Conservation (phyloP, 2,329 filamentous ascomycete genomes). For the Talaromyces albobiverticillius region DNA sequence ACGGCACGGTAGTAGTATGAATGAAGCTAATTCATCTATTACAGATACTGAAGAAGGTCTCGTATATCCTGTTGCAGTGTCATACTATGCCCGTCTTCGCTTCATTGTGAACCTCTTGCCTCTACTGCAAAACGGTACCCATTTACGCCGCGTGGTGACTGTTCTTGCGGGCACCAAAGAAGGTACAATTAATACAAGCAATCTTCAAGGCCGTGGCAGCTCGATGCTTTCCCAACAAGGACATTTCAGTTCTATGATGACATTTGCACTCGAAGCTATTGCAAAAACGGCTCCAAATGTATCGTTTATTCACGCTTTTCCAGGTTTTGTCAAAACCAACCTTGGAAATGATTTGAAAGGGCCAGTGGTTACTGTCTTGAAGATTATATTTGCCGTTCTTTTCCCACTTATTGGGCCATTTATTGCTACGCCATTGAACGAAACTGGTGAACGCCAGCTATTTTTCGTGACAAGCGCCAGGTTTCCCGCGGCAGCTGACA, state of each 20-base stretch:
- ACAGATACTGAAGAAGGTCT: constrained; percentile 59
- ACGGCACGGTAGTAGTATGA: background rate
- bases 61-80: constrained; percentile 50
- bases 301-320: constrained; percentile 49
- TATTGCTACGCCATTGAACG: background rate
- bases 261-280: constrained; percentile 49
- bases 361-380: background rate
- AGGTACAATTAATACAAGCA: constrained; percentile 45
- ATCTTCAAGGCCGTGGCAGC: constrained; percentile 44
- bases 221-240: constrained; percentile 40
- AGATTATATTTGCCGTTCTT: background rate
- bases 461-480: background rate
- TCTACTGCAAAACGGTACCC: constrained; percentile 45
- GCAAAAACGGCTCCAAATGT: constrained; percentile 46
- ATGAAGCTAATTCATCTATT: constrained; percentile 11
- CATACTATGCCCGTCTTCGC: constrained; percentile 58
- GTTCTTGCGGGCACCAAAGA: constrained; percentile 56
- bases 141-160: constrained; percentile 54
- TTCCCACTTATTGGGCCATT: background rate
- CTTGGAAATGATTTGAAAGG: constrained; percentile 25
- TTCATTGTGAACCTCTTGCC: constrained; percentile 59
- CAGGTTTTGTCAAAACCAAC: constrained; percentile 47
- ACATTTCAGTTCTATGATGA: constrained; percentile 49
- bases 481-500: background rate
- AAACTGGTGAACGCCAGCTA: background rate